These are phyloP conservation scores for Cyberlindnera saturnus DNA, from an alignment of 805 yeast genomes.

Conservation along the genomic window DNA sequence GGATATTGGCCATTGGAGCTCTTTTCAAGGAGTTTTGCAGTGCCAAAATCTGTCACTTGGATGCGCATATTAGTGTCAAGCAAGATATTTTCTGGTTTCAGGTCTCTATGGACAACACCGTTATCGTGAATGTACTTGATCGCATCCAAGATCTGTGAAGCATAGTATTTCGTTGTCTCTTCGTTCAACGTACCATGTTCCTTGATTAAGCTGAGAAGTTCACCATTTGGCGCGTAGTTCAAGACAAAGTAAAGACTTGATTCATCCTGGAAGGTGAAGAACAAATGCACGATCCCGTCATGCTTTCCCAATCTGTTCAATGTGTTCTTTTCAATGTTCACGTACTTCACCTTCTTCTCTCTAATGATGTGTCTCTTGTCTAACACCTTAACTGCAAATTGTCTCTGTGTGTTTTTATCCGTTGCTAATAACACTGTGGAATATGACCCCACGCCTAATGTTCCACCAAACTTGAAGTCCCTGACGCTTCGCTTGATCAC, in stretches of 20 bases:
- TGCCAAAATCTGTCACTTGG: slow-evolving; percentile 79
- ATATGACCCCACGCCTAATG: slow-evolving; percentile 93
- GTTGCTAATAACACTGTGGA: slow-evolving; percentile 88
- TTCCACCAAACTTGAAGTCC: slow-evolving; percentile 85
- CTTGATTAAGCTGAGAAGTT: slow-evolving; percentile 60
- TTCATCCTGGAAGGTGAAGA: slow-evolving; percentile 77
- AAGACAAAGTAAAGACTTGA: slow-evolving; percentile 65
- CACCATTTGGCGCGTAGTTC: slow-evolving; percentile 79
- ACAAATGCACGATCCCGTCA: slow-evolving; percentile 60
- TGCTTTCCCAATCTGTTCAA: slow-evolving; percentile 59
- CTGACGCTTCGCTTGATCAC: slow-evolving; percentile 53
- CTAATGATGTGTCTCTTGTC: slow-evolving; percentile 74
- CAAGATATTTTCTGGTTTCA: slow-evolving; percentile 77
- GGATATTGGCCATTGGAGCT: slow-evolving; percentile 50
- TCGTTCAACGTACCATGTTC: slow-evolving; percentile 67
- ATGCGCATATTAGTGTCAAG: slow-evolving; percentile 55
- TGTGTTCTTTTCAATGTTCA: slow-evolving; percentile 77
- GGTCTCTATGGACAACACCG: slow-evolving; percentile 77
- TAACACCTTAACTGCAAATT: slow-evolving; percentile 73
- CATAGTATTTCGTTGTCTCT: slow-evolving; percentile 58
- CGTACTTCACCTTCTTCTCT: slow-evolving; percentile 81
- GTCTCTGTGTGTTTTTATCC: slow-evolving; percentile 66
- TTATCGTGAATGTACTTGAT: slow-evolving; percentile 63
- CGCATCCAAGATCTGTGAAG: slow-evolving; percentile 72
- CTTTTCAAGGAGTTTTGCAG: slow-evolving; percentile 64